Percentiles rank a stretch among this genome's conserved stretches.
These are phyloP conservation scores for Panicum hallii DNA, from an alignment of 202 grass and related monocot species.

Conservation along the genomic window DNA sequence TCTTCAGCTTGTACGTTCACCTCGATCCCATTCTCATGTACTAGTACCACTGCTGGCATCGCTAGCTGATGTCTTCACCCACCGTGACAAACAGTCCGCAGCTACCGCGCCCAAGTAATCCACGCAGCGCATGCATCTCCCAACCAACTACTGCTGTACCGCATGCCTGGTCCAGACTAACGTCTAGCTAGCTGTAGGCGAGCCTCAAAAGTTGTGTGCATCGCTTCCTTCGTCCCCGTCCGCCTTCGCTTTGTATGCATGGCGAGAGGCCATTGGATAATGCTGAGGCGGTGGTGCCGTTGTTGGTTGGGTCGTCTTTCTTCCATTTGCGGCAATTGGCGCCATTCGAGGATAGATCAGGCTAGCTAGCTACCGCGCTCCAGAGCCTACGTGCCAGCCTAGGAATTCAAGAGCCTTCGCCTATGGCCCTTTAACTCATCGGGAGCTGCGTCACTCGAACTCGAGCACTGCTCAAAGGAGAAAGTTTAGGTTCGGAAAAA, in stretches of 20 bases:
- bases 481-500: slow-evolving; percentile 44
- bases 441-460: slow-evolving; percentile 2
- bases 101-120: too few species aligned
- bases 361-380: background rate
- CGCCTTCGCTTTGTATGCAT: too few species aligned
- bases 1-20: background rate
- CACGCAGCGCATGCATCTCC: too few species aligned
- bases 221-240: too few species aligned
- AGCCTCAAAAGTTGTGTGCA: too few species aligned
- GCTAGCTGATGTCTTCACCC: too few species aligned
- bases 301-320: slow-evolving; percentile 31
- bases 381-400: slow-evolving; percentile 30
- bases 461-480: background rate
- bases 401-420: slow-evolving; percentile 33
- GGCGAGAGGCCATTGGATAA: background rate
- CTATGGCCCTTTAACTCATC: slow-evolving; percentile 33
- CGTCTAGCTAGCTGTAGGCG: too few species aligned
- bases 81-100: too few species aligned
- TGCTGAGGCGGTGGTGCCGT: slow-evolving; percentile 22
- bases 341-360: background rate
- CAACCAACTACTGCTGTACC: too few species aligned
- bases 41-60: too few species aligned
- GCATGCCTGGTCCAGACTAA: too few species aligned
- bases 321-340: slow-evolving; percentile 46
- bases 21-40: background rate